Percentiles rank a stretch among this genome's conserved stretches.
Evolutionary conservation across 345 rosid genomes (phyloP).

Genomic region (Psidium guajava): DNA sequence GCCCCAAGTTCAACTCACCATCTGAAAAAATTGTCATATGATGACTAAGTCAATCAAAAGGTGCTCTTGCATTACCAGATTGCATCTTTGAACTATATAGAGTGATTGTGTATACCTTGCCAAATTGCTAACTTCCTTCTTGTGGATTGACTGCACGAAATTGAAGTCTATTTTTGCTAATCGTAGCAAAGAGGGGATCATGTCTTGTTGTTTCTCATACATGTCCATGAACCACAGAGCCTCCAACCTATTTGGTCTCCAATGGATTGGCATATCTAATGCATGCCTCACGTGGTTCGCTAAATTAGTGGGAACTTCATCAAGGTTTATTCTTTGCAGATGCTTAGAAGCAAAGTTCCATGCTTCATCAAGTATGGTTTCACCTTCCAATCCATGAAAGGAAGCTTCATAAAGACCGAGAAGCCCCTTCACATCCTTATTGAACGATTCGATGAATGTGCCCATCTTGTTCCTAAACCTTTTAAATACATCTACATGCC

Average conservation of each 20-base stretch:
- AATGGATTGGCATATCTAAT: neutral
- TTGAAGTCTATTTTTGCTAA: slow-evolving; percentile 12
- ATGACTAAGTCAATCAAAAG: neutral
- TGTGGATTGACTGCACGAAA: neutral
- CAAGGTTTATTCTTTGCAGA: neutral
- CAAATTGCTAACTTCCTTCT: neutral
- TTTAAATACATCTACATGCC: neutral
- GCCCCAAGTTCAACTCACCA: slow-evolving; percentile 9
- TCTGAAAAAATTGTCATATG: neutral
- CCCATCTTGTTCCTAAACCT: slow-evolving; percentile 5
- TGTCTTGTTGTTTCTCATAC: slow-evolving; percentile 2
- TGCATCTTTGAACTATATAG: neutral
- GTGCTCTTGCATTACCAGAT: neutral
- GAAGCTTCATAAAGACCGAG: too few species aligned
- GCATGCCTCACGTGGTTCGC: neutral
- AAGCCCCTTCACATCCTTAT: too few species aligned
- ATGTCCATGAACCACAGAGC: slow-evolving; percentile 3
- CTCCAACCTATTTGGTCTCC: slow-evolving; percentile 7
- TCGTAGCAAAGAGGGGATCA: slow-evolving; percentile 1
- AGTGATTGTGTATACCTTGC: neutral
- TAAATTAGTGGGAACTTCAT: neutral
- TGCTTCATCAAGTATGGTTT: slow-evolving; percentile 4
- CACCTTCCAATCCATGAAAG: neutral
- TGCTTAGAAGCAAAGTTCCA: neutral
- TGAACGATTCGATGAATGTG: neutral